A percentile compares a stretch with the other conserved stretches of the same genome.
Evolutionary conservation across 768 basidiomycete species (phyloP).

Genomic region (Pleurotus tuber-regium): DNA sequence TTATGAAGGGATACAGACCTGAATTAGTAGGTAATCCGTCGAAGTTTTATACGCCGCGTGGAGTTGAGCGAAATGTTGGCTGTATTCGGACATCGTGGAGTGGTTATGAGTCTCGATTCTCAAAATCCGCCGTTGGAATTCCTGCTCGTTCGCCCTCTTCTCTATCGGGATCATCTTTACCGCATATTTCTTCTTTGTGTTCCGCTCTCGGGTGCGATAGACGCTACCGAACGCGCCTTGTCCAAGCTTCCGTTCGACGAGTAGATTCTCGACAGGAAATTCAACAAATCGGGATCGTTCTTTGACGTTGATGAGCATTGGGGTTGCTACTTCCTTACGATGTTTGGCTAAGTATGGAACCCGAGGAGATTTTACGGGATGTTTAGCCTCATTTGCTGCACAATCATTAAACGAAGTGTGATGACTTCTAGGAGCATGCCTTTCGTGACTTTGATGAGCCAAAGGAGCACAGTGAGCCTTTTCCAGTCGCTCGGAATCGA

Average conservation of each 20-base stretch:
- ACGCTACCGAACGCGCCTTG: conserved; percentile 1
- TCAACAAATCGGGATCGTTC: background rate
- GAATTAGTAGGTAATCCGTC: background rate
- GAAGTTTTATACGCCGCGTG: background rate
- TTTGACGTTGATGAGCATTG: conserved; percentile 3
- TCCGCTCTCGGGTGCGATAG: background rate
- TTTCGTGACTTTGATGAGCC: too few relatives aligned
- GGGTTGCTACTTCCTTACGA: background rate
- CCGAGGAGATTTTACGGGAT: too few relatives aligned
- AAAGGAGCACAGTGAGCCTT: too few relatives aligned
- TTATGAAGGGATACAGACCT: background rate
- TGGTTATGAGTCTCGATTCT: background rate
- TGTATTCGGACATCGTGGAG: background rate
- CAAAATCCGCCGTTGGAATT: background rate
- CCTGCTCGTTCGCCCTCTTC: background rate
- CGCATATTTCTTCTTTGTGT: background rate
- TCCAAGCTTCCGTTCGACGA: background rate
- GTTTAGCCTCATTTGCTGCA: too few relatives aligned
- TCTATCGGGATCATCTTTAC: conserved; percentile 3
- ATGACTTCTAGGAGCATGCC: too few relatives aligned
- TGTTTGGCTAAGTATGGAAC: too few relatives aligned
- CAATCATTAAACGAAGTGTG: too few relatives aligned
- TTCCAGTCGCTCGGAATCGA: too few relatives aligned
- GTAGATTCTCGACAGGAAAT: conserved; percentile 2
- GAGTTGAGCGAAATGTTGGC: background rate